Percentiles rank a stretch among this genome's conserved stretches.
These are phyloP conservation scores for Rhodofomes roseus DNA, from an alignment of 1,284 basidiomycete genomes.

Conservation along the genomic window DNA sequence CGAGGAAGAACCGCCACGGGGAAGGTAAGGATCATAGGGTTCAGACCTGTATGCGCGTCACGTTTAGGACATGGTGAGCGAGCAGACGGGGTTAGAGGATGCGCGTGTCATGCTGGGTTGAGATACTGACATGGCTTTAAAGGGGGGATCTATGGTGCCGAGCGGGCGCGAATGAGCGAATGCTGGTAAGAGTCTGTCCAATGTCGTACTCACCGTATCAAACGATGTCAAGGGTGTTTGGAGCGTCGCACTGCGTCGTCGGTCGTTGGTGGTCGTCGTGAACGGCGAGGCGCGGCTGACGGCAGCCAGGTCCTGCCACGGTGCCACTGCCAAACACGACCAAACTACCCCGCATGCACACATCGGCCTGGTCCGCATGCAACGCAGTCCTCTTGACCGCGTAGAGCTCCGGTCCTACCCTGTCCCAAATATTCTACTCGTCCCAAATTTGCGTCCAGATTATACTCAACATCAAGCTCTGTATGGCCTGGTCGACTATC, in stretches of 20 bases:
- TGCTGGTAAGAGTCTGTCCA: background rate
- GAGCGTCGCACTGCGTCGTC: conserved; percentile 15
- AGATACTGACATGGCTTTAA: conserved; percentile 22
- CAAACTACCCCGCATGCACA: conserved; percentile 14
- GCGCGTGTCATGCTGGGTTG: background rate
- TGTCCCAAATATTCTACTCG: too few species aligned
- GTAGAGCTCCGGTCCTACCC: too few species aligned
- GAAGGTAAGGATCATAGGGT: conserved; percentile 95
- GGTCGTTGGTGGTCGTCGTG: conserved; percentile 24
- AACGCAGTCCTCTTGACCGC: too few species aligned
- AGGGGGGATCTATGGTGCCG: conserved; percentile 5
- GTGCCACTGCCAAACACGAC: conserved; percentile 21
- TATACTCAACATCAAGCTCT: too few species aligned
- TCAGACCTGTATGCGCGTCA: conserved; percentile 60
- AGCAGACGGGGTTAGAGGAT: conserved; percentile 12
- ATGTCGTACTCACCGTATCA: conserved; percentile 20
- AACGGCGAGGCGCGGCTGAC: conserved; percentile 18
- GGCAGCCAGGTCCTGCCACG: conserved; percentile 11
- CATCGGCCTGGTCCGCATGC: too few species aligned
- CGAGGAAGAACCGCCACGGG: conserved; percentile 67
- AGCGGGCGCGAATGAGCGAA: background rate
- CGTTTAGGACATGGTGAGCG: background rate
- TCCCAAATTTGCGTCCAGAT: too few species aligned
- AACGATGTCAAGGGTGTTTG: conserved; percentile 12
- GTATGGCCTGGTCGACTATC: too few species aligned